These are phyloP conservation scores for Tripterygium wilfordii DNA, from an alignment of 177 flowering plant species.

Conservation along the genomic window DNA sequence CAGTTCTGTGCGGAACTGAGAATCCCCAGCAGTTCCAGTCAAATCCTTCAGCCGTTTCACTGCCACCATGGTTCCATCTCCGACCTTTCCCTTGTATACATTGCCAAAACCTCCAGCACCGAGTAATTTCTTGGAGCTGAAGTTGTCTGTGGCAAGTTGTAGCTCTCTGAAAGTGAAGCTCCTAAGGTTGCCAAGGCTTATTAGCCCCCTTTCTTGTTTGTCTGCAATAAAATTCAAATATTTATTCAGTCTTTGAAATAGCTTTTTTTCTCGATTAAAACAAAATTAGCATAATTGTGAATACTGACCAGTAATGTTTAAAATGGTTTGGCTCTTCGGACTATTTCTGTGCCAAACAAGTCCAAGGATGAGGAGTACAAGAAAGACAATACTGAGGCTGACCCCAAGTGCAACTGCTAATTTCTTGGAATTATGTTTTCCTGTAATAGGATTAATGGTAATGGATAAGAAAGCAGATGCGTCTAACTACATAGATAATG, in stretches of 20 bases:
- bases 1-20: conserved; percentile 76
- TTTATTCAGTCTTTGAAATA: not conserved
- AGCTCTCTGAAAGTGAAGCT: conserved; percentile 71
- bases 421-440: conserved; percentile 40
- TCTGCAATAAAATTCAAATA: conserved; percentile 29
- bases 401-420: conserved; percentile 70
- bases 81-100: conserved; percentile 76
- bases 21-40: conserved; percentile 58
- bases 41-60: conserved; percentile 81
- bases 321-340: conserved; percentile 29
- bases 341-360: conserved; percentile 44
- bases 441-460: conserved; percentile 16
- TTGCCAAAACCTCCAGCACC: conserved; percentile 97
- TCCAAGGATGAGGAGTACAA: conserved; percentile 31
- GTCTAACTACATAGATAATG: too few relatives aligned
- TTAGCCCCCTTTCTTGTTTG: conserved; percentile 55
- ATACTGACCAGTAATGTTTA: conserved; percentile 54
- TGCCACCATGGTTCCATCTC: conserved; percentile 70
- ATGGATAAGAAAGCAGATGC: conserved; percentile 9
- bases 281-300: not conserved
- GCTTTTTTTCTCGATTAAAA: not conserved
- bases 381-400: conserved; percentile 36
- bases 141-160: conserved; percentile 69
- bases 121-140: conserved; percentile 73
- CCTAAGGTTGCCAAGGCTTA: conserved; percentile 63